Evolutionary conservation across 169 alveolate genomes (phyloP).

Genomic region (Plasmodium malariae): DNA sequence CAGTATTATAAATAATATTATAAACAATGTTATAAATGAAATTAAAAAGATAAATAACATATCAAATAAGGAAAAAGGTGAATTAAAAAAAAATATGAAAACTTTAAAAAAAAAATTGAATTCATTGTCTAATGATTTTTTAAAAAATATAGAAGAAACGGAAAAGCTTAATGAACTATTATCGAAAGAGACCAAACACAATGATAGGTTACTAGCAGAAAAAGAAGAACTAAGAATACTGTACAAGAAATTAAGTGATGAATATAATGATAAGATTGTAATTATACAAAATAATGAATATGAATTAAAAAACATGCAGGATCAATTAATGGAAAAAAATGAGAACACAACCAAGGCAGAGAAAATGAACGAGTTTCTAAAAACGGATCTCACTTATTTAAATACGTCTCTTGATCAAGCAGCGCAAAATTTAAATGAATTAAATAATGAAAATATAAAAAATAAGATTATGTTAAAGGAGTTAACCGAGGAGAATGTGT

Average conservation of each 20-base stretch:
- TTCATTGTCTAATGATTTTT: conserved; percentile 54
- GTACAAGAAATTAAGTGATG: conserved; percentile 33
- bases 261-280: conserved; percentile 46
- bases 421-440: conserved; percentile 39
- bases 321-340: conserved; percentile 39
- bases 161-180: conserved; percentile 11
- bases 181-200: conserved; percentile 31
- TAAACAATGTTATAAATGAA: conserved; percentile 27
- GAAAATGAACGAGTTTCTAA: conserved; percentile 48
- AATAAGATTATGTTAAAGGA: conserved; percentile 29
- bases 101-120: conserved; percentile 36
- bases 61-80: conserved; percentile 35
- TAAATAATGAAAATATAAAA: conserved; percentile 53
- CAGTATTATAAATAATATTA: conserved; percentile 28
- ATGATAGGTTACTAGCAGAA: conserved; percentile 22
- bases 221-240: conserved; percentile 28
- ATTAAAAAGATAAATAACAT: conserved; percentile 13
- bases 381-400: conserved; percentile 43
- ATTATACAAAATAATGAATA: conserved; percentile 28
- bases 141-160: conserved; percentile 30
- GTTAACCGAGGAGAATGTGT: conserved; percentile 31
- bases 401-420: conserved; percentile 62
- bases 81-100: conserved; percentile 52
- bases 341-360: conserved; percentile 41
- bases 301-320: conserved; percentile 28